Evolutionary conservation across 2,329 filamentous ascomycete genomes (phyloP), one percentile per base, ranked within the genome.

Genomic region (Proliferodiscus dingleyae): DNA sequence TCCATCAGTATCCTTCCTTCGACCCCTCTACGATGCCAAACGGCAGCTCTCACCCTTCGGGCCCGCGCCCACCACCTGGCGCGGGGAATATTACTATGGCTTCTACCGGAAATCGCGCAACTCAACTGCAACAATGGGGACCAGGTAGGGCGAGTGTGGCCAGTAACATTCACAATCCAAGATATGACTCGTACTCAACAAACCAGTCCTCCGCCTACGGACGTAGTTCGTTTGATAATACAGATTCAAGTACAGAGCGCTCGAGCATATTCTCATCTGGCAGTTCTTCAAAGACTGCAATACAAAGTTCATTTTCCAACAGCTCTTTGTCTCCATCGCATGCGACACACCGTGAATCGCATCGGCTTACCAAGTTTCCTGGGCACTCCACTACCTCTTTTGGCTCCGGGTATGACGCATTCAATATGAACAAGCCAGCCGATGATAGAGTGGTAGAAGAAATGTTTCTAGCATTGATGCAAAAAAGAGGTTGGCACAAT

Each of bases 401-500:
- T 26, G 41, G 45, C 10, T 19, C 26, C 7, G 16, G 34, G 5
- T 47, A 56, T 10, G 64, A 64, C 36, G 64, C 66, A 19, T 79
- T 81, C 56, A 68, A 81, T 52, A 78, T 93, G 41, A 77, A 81
- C 37, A 81, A 85, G 58, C 89, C 89, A 13, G 77, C 82, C 43
- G 87, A 94, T 64, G 89, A 94, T 61, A 79, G 82, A 48, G 71
- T 95, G 11, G 86, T 96, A 37, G 89, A 97, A 64, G 83, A 90
- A 61, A 87, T 95, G 72, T 97, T 97, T 62, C 74, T 90, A 60
- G 84, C 89, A 42, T 72, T 98, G 54, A 97, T 98, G 93, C 87
- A 95, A 62, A 96, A 96, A 70, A 81, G 93, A 69, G 93, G 91
- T 54, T 97, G 90, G 88, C 93, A 95, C 70, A 94, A 94, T 66